Evolutionary conservation across 2,329 filamentous ascomycete genomes (phyloP).

Genomic region (Monosporascus sp.): DNA sequence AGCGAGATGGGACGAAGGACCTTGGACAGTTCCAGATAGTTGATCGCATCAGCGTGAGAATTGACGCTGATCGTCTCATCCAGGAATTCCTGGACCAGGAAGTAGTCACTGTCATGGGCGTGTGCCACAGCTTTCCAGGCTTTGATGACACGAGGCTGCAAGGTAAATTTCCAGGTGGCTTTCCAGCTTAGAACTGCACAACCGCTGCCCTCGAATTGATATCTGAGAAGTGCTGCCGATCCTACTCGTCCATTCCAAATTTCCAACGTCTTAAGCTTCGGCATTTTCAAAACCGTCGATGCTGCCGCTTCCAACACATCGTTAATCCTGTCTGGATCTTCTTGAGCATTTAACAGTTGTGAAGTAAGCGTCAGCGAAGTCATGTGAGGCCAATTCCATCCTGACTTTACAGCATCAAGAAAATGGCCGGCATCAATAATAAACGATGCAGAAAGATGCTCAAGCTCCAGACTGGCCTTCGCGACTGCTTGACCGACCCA

Average conservation of each 20-base stretch:
- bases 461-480: conserved; percentile 23
- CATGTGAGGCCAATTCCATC: conserved; percentile 27
- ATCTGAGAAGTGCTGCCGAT: conserved; percentile 9
- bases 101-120: not conserved
- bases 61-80: conserved; percentile 3
- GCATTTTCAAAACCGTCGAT: conserved; percentile 22
- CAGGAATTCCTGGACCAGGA: not conserved
- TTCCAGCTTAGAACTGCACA: conserved; percentile 4
- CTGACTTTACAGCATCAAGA: conserved; percentile 20
- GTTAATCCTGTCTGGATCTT: conserved; percentile 15
- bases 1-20: conserved; percentile 4
- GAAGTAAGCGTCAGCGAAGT: conserved; percentile 28
- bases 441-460: conserved; percentile 26
- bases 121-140: conserved; percentile 5
- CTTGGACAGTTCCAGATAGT: conserved; percentile 3
- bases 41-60: conserved; percentile 6
- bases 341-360: conserved; percentile 17
- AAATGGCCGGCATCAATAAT: conserved; percentile 26
- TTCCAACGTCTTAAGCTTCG: conserved; percentile 25
- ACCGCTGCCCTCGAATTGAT: not conserved
- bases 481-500: conserved; percentile 24
- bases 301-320: conserved; percentile 23
- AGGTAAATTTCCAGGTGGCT: conserved; percentile 3
- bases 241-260: conserved; percentile 25
- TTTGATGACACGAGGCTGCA: conserved; percentile 3